Evolutionary conservation across 1,139 yeast genomes (phyloP).

Genomic region (Nakaseomyces delphensis): DNA sequence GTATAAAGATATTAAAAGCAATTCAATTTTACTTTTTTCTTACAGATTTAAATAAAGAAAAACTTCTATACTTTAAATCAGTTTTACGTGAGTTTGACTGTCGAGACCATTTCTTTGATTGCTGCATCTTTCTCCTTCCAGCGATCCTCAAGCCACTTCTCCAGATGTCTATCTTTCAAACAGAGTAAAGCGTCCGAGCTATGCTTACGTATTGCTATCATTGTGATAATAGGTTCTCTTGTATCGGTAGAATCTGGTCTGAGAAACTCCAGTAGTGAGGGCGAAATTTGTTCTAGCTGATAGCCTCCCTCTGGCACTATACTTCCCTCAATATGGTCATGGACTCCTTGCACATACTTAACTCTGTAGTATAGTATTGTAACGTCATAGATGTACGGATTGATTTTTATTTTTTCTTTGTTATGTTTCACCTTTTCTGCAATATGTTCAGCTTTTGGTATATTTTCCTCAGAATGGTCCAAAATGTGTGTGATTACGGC

Average conservation of each 20-base stretch:
- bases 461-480: not conserved
- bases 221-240: constrained; percentile 37
- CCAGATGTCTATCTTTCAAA: constrained; percentile 43
- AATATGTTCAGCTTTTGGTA: not conserved
- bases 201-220: constrained; percentile 43
- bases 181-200: constrained; percentile 43
- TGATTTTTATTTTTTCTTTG: constrained; percentile 7
- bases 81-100: constrained; percentile 22
- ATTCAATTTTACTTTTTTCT: no score
- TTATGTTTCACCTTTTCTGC: constrained; percentile 13
- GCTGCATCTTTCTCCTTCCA: constrained; percentile 64
- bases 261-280: constrained; percentile 50
- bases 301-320: constrained; percentile 19
- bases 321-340: constrained; percentile 21
- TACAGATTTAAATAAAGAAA: not conserved
- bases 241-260: constrained; percentile 29
- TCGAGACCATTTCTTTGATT: constrained; percentile 33
- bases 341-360: constrained; percentile 15
- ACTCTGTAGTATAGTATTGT: constrained; percentile 41
- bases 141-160: constrained; percentile 59
- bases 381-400: constrained; percentile 38
- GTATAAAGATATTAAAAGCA: not conserved
- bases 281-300: constrained; percentile 35
- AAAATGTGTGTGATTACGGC: constrained; percentile 9
- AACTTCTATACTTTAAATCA: not conserved